A percentile compares a stretch with the other conserved stretches of the same genome.
Evolutionary conservation across 2,329 filamentous ascomycete genomes (phyloP).

Genomic region (Cladophialophora carrionii): DNA sequence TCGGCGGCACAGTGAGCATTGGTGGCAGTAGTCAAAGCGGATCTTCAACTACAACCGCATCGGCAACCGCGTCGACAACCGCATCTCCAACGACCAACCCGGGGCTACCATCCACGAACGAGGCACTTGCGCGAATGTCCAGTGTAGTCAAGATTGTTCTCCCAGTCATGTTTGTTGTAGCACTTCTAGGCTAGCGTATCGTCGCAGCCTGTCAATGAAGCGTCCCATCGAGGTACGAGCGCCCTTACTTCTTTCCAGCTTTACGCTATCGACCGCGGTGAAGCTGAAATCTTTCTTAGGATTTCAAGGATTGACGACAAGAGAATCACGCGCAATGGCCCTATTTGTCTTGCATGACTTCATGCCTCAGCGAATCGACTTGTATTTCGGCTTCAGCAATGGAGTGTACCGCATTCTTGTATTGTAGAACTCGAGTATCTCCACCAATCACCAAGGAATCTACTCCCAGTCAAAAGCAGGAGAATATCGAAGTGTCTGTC

Average conservation of each 20-base stretch:
- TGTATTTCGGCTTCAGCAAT: neutral
- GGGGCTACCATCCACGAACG: neutral
- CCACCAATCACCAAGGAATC: no score
- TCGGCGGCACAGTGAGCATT: slow-evolving; percentile 15
- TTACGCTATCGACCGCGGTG: no score
- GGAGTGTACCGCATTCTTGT: neutral
- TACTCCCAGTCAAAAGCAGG: no score
- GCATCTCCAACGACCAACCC: neutral
- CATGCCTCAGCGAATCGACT: no score
- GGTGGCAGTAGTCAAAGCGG: slow-evolving; percentile 3
- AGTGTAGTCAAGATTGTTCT: neutral
- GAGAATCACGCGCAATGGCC: neutral
- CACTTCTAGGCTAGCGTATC: neutral
- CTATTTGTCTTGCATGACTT: neutral
- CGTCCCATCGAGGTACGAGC: neutral
- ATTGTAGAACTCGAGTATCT: neutral
- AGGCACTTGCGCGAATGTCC: neutral
- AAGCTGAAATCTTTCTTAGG: neutral
- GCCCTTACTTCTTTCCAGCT: neutral
- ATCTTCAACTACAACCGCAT: neutral
- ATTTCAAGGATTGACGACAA: neutral
- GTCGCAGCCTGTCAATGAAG: neutral
- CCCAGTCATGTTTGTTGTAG: neutral
- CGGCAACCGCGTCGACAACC: neutral
- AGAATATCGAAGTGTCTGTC: no score